Percentiles rank a stretch among this genome's conserved stretches.
Conservation (phyloP, 257 asterid genomes). For the Mitragyna speciosa region DNA sequence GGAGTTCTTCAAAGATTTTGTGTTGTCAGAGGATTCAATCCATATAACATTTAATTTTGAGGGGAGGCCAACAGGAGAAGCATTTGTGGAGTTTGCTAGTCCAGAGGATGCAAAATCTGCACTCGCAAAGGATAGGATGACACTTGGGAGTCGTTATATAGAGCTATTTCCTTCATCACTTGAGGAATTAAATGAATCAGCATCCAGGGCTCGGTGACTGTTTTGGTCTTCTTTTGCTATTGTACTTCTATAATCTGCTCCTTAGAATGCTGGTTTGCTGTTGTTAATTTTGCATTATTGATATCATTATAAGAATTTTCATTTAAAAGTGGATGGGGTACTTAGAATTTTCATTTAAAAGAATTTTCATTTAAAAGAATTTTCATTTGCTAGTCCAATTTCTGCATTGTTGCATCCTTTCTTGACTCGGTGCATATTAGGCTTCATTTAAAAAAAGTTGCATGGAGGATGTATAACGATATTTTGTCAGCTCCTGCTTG, state of each 20-base stretch:
- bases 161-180: slow-evolving; percentile 73
- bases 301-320: neutral
- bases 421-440: neutral
- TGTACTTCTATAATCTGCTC: neutral
- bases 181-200: slow-evolving; percentile 60
- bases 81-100: slow-evolving; percentile 75
- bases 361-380: too few species aligned
- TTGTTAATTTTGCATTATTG: neutral
- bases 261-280: neutral
- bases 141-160: slow-evolving; percentile 80
- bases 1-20: slow-evolving; percentile 72
- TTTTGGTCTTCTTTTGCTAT: slow-evolving; percentile 11
- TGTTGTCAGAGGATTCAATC: slow-evolving; percentile 62
- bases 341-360: too few species aligned
- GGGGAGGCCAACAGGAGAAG: slow-evolving; percentile 89
- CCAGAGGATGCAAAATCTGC: slow-evolving; percentile 81
- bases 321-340: neutral
- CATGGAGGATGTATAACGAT: neutral
- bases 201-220: slow-evolving; percentile 57
- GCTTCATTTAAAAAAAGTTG: neutral
- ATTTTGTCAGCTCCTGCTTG: neutral
- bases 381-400: too few species aligned
- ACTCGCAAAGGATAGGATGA: slow-evolving; percentile 85
- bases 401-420: neutral
- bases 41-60: slow-evolving; percentile 55